Evolutionary conservation across 1,284 basidiomycete species (phyloP), one percentile per base, ranked within the genome.

Genomic region (Sporisorium scitamineum): DNA sequence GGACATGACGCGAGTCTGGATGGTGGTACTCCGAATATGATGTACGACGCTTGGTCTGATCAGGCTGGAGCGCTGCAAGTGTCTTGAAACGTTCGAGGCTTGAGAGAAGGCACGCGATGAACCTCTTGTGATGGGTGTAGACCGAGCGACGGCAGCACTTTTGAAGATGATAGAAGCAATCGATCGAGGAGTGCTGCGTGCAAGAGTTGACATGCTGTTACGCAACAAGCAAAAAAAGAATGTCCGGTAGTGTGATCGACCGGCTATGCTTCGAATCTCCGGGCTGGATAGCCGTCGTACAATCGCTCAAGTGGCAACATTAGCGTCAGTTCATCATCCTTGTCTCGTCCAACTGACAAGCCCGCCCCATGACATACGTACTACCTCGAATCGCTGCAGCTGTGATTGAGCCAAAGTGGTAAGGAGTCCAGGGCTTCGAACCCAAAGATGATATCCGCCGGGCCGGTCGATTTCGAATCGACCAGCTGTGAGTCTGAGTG

Each of bases 281-380:
- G 69, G 34, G 59, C 69, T 71, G 29, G 39, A 71, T 71, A 61
- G 54, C 69, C 69, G 68, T 64, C 39, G 16, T 26, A 20, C 39
- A 11, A n/a, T n/a, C n/a, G 5, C 11, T 9, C 27, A 50, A n/a
- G 18, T n/a, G n/a, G 18, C 11, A 16, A 45, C 5, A 2, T 18
- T n/a, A 22, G 10, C 20, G 42, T 22, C 42, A 26, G 29, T 34
- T 13, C 13, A 39, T 50, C 8, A 20, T 5, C n/a, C n/a, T n/a
- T n/a, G n/a, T n/a, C n/a, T n/a, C n/a, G n/a, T n/a, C n/a, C n/a
- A n/a, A n/a, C n/a, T n/a, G n/a, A n/a, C n/a, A n/a, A n/a, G n/a
- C n/a, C n/a, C n/a, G n/a, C n/a, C n/a, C n/a, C n/a, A n/a, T n/a
- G n/a, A n/a, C n/a, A n/a, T n/a, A n/a, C n/a, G n/a, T n/a, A n/a